A percentile compares a stretch with the other conserved stretches of the same genome.
These are phyloP conservation scores for Globisporangium cystogenes DNA, from an alignment of 352 stramenopile genomes.

Conservation along the genomic window DNA sequence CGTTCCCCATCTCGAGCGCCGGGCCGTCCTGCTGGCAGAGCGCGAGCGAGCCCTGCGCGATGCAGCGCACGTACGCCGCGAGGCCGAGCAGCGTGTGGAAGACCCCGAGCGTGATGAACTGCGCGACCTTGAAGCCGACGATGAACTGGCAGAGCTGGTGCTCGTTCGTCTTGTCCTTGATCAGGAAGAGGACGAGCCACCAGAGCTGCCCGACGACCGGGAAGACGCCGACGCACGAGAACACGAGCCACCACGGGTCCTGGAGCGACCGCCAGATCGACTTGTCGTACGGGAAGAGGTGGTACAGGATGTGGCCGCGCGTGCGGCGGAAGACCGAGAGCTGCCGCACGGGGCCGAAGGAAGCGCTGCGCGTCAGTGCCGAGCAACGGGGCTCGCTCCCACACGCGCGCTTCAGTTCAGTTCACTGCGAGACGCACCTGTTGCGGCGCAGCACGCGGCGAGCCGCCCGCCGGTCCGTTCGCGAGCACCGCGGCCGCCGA, in stretches of 20 bases:
- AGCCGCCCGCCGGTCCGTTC: not conserved
- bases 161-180: slow-evolving; percentile 91
- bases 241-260: slow-evolving; percentile 75
- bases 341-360: too few species aligned
- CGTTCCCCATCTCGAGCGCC: slow-evolving; percentile 56
- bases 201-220: slow-evolving; percentile 84
- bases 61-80: slow-evolving; percentile 66
- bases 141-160: slow-evolving; percentile 92
- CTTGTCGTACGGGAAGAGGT: slow-evolving; percentile 85
- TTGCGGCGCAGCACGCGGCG: not conserved
- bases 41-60: slow-evolving; percentile 51
- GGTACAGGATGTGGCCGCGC: slow-evolving; percentile 79
- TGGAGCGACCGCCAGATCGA: slow-evolving; percentile 85
- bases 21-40: slow-evolving; percentile 50
- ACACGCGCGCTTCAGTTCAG: too few species aligned
- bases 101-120: slow-evolving; percentile 87
- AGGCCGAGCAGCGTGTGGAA: slow-evolving; percentile 63
- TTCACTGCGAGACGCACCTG: slow-evolving; percentile 3
- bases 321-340: slow-evolving; percentile 37
- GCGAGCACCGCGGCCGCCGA: slow-evolving; percentile 4
- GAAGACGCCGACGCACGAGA: slow-evolving; percentile 76
- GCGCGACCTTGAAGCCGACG: slow-evolving; percentile 86
- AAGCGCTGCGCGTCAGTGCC: too few species aligned
- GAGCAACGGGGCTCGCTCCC: too few species aligned
- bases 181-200: slow-evolving; percentile 88